Conservation (phyloP, 495 filamentous ascomycete genomes). For the Sphaerosporella brunnea region DNA sequence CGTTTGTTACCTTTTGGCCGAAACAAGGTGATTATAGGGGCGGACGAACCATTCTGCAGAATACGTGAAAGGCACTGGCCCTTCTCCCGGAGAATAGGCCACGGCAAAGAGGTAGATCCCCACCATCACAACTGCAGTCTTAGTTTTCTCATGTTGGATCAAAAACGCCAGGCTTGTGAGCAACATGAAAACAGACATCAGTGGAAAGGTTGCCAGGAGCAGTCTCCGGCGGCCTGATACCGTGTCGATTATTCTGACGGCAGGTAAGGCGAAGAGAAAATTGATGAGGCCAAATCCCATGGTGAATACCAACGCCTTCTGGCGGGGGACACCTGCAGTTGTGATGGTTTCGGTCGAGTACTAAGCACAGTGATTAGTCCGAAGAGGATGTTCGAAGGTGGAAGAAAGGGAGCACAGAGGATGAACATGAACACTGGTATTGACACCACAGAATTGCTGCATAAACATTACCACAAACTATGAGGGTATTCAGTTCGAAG, state of each 20-base stretch:
- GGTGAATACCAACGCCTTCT: conserved; percentile 32
- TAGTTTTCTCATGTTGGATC: conserved; percentile 21
- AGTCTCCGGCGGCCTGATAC: conserved; percentile 40
- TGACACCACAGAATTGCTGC: conserved; percentile 40
- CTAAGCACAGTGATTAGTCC: too few relatives aligned
- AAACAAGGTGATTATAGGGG: neutral
- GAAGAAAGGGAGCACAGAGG: too few relatives aligned
- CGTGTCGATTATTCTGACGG: conserved; percentile 50
- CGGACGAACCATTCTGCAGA: conserved; percentile 43
- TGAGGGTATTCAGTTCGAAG: neutral
- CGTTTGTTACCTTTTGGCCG: neutral
- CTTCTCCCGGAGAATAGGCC: conserved; percentile 62
- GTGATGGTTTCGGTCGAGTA: conserved; percentile 41
- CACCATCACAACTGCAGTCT: neutral
- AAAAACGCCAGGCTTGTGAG: conserved; percentile 40
- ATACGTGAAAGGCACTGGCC: conserved; percentile 68
- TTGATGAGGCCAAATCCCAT: conserved; percentile 49
- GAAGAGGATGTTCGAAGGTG: too few relatives aligned
- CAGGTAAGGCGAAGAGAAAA: conserved; percentile 47
- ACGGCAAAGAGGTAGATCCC: conserved; percentile 38
- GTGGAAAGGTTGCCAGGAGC: conserved; percentile 45
- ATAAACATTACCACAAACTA: conserved; percentile 54
- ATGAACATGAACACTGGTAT: conserved; percentile 42
- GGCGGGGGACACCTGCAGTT: conserved; percentile 24
- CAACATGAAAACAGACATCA: conserved; percentile 38